A percentile compares a stretch with the other conserved stretches of the same genome.
Conservation (phyloP, 2,329 filamentous ascomycete species). For the Leptographium radiaticola region DNA sequence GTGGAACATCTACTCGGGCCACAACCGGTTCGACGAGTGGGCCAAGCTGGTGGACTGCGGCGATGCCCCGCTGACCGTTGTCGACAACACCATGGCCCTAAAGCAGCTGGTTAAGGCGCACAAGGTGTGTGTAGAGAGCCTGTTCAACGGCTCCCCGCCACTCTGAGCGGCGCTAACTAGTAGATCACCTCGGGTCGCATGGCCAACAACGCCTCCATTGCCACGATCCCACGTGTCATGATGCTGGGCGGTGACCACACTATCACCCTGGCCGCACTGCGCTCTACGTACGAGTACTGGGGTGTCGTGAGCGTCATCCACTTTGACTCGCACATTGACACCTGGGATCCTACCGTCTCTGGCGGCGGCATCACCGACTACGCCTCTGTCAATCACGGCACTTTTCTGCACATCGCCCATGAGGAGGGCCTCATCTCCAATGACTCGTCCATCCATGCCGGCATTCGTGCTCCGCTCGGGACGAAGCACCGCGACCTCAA, state of each 20-base stretch:
- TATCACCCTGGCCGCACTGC: constrained; percentile 47
- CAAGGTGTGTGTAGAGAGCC: constrained; percentile 20
- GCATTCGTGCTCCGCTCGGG: constrained; percentile 40
- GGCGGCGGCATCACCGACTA: constrained; percentile 47
- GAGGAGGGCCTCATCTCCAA: constrained; percentile 47
- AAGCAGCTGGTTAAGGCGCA: constrained; percentile 62
- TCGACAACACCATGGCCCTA: constrained; percentile 64
- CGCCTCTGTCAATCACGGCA: constrained; percentile 48
- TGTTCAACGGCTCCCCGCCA: not conserved
- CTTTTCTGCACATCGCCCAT: constrained; percentile 48
- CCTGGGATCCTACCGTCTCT: constrained; percentile 54
- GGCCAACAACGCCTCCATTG: constrained; percentile 29
- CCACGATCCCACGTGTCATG: constrained; percentile 36
- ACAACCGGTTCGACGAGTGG: constrained; percentile 60
- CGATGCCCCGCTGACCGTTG: constrained; percentile 63
- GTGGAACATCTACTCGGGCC: constrained; percentile 19
- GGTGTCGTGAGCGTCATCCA: constrained; percentile 42
- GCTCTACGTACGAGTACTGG: constrained; percentile 44
- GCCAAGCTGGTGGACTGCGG: constrained; percentile 65
- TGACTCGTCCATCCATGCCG: constrained; percentile 43
- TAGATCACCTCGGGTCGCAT: constrained; percentile 15
- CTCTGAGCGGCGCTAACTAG: not conserved
- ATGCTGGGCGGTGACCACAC: constrained; percentile 19
- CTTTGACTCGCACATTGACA: constrained; percentile 48
- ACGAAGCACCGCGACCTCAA: constrained; percentile 35